A percentile compares a stretch with the other conserved stretches of the same genome.
phyloP scores from a whole-genome alignment of 208 protist genomes.

The Herpetomonas samuelpessoai region DNA sequence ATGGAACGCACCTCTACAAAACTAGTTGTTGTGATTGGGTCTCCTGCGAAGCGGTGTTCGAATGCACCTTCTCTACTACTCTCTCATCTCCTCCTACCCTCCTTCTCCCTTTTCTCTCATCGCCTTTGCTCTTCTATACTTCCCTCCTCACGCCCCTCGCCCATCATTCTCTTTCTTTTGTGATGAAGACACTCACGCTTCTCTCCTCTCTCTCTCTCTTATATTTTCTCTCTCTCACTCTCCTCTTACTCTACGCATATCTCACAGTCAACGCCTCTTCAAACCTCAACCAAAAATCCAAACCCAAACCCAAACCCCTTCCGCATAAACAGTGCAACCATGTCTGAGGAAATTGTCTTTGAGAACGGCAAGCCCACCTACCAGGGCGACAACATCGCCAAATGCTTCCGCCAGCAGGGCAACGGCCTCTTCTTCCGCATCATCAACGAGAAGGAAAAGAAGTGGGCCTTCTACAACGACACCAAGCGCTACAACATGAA shows the following conservation, averaged over 20 bases:
- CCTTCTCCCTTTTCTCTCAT: too few species aligned
- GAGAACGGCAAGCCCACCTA: slow-evolving; percentile 65
- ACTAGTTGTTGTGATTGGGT: too few species aligned
- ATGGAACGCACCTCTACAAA: too few species aligned
- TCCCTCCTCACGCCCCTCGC: too few species aligned
- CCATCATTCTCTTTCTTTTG: too few species aligned
- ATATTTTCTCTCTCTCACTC: background rate
- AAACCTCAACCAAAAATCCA: too few species aligned
- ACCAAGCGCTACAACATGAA: slow-evolving; percentile 74
- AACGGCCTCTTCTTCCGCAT: slow-evolving; percentile 85
- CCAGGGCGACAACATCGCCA: slow-evolving; percentile 45
- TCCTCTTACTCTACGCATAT: background rate
- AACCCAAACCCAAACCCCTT: slow-evolving; percentile 5
- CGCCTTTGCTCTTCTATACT: too few species aligned
- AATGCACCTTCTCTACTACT: too few species aligned
- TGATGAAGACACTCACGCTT: background rate
- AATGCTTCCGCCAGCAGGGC: slow-evolving; percentile 81
- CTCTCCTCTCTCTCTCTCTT: background rate
- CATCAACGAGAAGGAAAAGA: slow-evolving; percentile 68
- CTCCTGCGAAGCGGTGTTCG: too few species aligned
- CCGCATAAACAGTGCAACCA: slow-evolving; percentile 15
- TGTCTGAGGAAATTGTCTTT: slow-evolving; percentile 56
- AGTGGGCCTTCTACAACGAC: slow-evolving; percentile 88
- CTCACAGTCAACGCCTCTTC: background rate
- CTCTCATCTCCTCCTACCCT: too few species aligned